Evolutionary conservation across 805 yeast genomes (phyloP), one percentile per base, ranked within the genome.

Genomic region (Saccharomycopsis schoenii): DNA sequence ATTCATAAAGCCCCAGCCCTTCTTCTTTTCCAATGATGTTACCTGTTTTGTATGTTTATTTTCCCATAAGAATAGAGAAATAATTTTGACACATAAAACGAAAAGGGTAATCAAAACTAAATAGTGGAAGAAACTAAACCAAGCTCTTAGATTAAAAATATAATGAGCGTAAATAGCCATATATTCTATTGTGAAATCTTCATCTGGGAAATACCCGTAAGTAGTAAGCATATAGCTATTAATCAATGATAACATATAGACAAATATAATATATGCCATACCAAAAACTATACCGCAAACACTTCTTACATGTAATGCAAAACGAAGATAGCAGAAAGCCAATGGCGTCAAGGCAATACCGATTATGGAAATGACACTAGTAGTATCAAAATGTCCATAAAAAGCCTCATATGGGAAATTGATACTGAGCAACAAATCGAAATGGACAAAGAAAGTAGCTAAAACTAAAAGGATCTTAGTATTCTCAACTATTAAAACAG

Each of bases 101-200:
- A 58, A 58, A 52, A 51, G 55, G 24, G 25, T 15, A 36, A 51
- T 21, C n/a, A 58, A n/a, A 39, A 58, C 40, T 5, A 37, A 17
- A 25, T 58, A 58, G 39, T 58, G 60, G 40, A 58, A 34, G 11
- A 58, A 37, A 34, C 57, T 29, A 17, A 58, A 58, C 60, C 60
- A 58, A 17, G 34, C 43, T 39, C 60, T 36, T 1, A 58, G 41
- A 25, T 14, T 21, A 29, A 39, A 58, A 37, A 58, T 54, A 19
- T 37, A 21, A 29, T 36, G 21, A 11, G 40, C 8, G 41, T 58
- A 58, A n/a, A 24, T 21, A 15, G 2, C 4, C 52, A 47, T 21
- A 21, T 47, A 47, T 11, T 47, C 52, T 17, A 21, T 47, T 19
- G 1, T n/a, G 15, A 25, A 36, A n/a, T 50, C 60, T 14, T 19